These are phyloP conservation scores for Tilletia indica DNA, from an alignment of 1,284 basidiomycete species.

Conservation along the genomic window DNA sequence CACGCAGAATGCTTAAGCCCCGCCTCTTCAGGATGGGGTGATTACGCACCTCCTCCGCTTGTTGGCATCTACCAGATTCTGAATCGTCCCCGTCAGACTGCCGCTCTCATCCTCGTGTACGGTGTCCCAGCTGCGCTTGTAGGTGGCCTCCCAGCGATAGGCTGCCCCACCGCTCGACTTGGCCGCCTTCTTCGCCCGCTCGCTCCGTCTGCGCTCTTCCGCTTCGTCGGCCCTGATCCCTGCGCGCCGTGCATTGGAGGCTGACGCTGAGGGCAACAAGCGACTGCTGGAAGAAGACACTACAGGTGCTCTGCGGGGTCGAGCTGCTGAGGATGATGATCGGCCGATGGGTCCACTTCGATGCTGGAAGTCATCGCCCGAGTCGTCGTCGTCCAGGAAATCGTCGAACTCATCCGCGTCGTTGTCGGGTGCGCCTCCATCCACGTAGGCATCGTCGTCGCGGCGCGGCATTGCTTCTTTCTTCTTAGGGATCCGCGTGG, in stretches of 20 bases:
- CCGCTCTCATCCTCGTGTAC: conserved; percentile 94
- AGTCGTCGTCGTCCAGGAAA: conserved; percentile 38
- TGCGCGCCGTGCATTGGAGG: background rate
- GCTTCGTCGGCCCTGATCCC: conserved; percentile 3
- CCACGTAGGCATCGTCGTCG: conserved; percentile 35
- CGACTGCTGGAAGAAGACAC: conserved; percentile 23
- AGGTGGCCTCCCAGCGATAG: conserved; percentile 94
- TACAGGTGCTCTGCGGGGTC: conserved; percentile 21
- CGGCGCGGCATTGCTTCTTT: conserved; percentile 21
- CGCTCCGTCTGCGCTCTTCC: conserved; percentile 8
- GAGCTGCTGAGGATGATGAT: background rate
- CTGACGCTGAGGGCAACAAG: conserved; percentile 10
- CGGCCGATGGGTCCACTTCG: background rate
- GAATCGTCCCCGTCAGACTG: conserved; percentile 82
- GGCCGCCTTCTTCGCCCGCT: conserved; percentile 23
- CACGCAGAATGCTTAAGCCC: background rate
- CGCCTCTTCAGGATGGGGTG: background rate
- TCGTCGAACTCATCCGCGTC: conserved; percentile 36
- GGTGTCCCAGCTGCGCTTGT: conserved; percentile 91
- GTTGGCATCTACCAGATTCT: conserved; percentile 79
- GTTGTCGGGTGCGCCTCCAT: conserved; percentile 24
- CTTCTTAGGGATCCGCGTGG: background rate
- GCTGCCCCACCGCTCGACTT: conserved; percentile 36
- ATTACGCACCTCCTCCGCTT: conserved; percentile 72
- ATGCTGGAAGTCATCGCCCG: conserved; percentile 33